Conservation (phyloP, 202 grass and related monocot species). For the Brachypodium distachyon region DNA sequence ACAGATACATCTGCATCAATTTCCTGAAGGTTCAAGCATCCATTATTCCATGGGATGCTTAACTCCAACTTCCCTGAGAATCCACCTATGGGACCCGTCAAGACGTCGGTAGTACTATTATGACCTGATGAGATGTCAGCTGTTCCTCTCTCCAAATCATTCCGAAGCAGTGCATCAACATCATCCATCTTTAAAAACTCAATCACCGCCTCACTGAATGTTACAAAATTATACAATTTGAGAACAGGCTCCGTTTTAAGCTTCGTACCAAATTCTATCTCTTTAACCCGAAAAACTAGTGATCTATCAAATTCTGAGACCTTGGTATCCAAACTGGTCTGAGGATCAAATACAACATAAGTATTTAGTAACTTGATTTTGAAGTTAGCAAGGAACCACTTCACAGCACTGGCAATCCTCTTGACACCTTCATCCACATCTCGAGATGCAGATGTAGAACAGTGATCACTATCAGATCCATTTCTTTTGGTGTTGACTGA, state of each 20-base stretch:
- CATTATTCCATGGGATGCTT: slow-evolving; percentile 96
- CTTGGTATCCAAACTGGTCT: slow-evolving; percentile 33
- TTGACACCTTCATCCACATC: slow-evolving; percentile 96
- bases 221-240: slow-evolving; percentile 88
- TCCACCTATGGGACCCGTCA: slow-evolving; percentile 77
- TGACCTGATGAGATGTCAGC: slow-evolving; percentile 28
- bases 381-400: slow-evolving; percentile 87
- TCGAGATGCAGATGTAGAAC: slow-evolving; percentile 46
- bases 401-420: slow-evolving; percentile 84
- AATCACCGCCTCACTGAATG: slow-evolving; percentile 59
- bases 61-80: slow-evolving; percentile 83
- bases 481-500: slow-evolving; percentile 29
- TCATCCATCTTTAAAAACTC: slow-evolving; percentile 91
- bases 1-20: slow-evolving; percentile 75
- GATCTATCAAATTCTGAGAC: slow-evolving; percentile 40
- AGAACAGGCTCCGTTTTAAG: slow-evolving; percentile 45
- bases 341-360: slow-evolving; percentile 85
- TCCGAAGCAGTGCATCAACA: slow-evolving; percentile 40
- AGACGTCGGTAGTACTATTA: slow-evolving; percentile 58
- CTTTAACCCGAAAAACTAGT: slow-evolving; percentile 85
- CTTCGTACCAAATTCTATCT: slow-evolving; percentile 72
- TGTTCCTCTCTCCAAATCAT: slow-evolving; percentile 32
- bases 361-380: slow-evolving; percentile 71
- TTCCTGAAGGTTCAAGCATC: slow-evolving; percentile 65
- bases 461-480: slow-evolving; percentile 24